Conservation (phyloP, 148 eudicot species). For the Oxyria digyna region DNA sequence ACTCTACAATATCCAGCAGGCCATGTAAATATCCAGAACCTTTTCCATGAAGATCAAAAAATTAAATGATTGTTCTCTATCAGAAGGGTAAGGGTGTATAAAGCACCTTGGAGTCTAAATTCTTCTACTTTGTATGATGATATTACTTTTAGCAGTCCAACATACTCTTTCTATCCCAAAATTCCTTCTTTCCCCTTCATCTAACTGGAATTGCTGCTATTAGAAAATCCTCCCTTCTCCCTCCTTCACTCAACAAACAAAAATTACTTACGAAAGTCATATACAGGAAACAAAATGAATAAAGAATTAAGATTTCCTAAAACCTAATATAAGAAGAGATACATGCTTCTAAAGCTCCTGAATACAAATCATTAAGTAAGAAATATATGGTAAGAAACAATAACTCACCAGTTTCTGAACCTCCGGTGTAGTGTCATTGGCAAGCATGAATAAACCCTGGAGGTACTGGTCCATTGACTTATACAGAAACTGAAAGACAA, state of each 20-base stretch:
- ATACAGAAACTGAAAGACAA: constrained; percentile 52
- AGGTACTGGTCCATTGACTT: constrained; percentile 81
- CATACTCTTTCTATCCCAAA: not conserved
- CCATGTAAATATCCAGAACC: not conserved
- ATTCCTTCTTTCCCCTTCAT: not conserved
- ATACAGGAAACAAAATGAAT: not conserved
- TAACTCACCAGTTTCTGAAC: constrained; percentile 90
- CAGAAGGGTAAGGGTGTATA: not conserved
- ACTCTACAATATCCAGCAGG: not conserved
- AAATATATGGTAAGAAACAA: not conserved
- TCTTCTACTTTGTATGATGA: not conserved
- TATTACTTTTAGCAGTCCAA: not conserved
- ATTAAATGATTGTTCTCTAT: not conserved
- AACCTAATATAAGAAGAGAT: not conserved
- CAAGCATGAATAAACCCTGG: constrained; percentile 85
- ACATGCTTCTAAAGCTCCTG: not conserved
- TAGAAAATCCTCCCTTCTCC: not conserved
- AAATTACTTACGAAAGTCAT: not conserved
- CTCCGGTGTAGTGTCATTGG: constrained; percentile 75
- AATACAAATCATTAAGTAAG: not conserved
- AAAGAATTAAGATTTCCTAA: not conserved
- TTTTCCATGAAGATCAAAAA: not conserved
- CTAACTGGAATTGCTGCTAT: not conserved
- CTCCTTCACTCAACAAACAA: not conserved
- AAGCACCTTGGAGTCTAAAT: not conserved